phyloP scores from a whole-genome alignment of 768 basidiomycete genomes.

The Hericium coralloides region DNA sequence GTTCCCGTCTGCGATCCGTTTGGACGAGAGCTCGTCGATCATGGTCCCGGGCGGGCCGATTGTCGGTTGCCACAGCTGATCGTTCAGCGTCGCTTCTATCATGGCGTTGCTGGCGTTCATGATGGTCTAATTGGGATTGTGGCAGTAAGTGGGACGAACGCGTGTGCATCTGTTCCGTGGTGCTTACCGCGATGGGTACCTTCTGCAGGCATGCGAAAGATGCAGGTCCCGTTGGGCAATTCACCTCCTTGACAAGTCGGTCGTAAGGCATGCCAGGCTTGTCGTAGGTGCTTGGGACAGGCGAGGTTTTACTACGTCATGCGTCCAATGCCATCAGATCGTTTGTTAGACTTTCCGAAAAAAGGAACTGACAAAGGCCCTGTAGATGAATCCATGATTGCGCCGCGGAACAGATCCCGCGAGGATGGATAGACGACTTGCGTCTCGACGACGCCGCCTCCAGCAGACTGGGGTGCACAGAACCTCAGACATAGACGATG shows the following conservation, averaged over 20 bases:
- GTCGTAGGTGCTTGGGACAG: slow-evolving; percentile 40
- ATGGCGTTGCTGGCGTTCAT: slow-evolving; percentile 38
- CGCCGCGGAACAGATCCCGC: slow-evolving; percentile 36
- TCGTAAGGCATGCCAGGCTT: slow-evolving; percentile 41
- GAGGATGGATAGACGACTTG: slow-evolving; percentile 30
- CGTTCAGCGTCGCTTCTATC: slow-evolving; percentile 36
- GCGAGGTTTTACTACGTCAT: slow-evolving; percentile 38
- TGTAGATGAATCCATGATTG: slow-evolving; percentile 39
- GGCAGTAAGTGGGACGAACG: background rate
- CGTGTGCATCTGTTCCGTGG: background rate
- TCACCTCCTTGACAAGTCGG: slow-evolving; percentile 35
- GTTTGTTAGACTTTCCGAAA: background rate
- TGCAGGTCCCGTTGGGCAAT: slow-evolving; percentile 29
- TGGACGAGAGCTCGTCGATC: slow-evolving; percentile 33
- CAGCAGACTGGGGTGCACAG: slow-evolving; percentile 30
- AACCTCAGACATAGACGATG: too few relatives aligned
- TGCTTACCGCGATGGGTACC: slow-evolving; percentile 21
- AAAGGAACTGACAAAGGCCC: slow-evolving; percentile 38
- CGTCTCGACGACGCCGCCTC: slow-evolving; percentile 38
- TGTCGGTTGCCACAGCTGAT: slow-evolving; percentile 46
- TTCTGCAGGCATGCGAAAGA: slow-evolving; percentile 37
- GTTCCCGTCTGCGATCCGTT: slow-evolving; percentile 31
- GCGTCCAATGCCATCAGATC: too few relatives aligned
- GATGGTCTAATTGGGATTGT: slow-evolving; percentile 26
- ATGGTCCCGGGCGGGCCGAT: slow-evolving; percentile 40